Percentiles rank a stretch among this genome's conserved stretches.
Conservation (phyloP, 768 basidiomycete genomes). For the Lentinula sp. region DNA sequence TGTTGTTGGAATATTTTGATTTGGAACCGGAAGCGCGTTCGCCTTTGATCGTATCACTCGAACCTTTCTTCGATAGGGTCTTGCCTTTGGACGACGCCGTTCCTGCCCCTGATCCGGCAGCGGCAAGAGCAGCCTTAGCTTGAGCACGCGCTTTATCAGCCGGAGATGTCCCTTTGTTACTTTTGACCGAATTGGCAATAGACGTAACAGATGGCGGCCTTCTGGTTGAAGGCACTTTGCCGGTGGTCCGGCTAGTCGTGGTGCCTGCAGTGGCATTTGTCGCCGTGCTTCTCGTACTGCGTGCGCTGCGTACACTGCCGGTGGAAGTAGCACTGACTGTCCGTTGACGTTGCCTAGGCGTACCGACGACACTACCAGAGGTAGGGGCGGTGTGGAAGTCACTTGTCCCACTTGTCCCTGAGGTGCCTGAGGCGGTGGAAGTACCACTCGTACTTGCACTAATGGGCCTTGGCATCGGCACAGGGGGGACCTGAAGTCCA, state of each 20-base stretch:
- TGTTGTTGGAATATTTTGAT: not conserved
- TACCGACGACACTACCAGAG: not conserved
- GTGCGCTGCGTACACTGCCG: slow-evolving; percentile 7
- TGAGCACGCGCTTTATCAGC: not conserved
- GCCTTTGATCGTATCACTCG: slow-evolving; percentile 26
- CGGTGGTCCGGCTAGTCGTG: not conserved
- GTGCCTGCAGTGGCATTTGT: not conserved
- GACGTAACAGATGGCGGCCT: slow-evolving; percentile 1
- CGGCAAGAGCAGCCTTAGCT: not conserved
- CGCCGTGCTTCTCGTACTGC: slow-evolving; percentile 4
- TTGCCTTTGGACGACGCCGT: slow-evolving; percentile 10
- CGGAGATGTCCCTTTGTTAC: not conserved
- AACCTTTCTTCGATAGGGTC: slow-evolving; percentile 27
- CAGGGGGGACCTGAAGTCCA: not conserved
- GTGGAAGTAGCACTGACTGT: slow-evolving; percentile 6
- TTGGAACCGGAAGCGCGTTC: not conserved
- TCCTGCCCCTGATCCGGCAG: not conserved
- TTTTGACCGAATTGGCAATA: not conserved
- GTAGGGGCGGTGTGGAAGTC: slow-evolving; percentile 2
- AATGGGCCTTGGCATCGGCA: not conserved
- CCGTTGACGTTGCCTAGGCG: slow-evolving; percentile 3
- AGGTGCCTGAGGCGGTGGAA: not conserved
- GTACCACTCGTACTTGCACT: slow-evolving; percentile 2
- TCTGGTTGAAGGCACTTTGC: not conserved
- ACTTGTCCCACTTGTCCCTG: not conserved